Base-by-base conservation (phyloP, 768 basidiomycete genomes). In the Lactifluus pinguis region DNA sequence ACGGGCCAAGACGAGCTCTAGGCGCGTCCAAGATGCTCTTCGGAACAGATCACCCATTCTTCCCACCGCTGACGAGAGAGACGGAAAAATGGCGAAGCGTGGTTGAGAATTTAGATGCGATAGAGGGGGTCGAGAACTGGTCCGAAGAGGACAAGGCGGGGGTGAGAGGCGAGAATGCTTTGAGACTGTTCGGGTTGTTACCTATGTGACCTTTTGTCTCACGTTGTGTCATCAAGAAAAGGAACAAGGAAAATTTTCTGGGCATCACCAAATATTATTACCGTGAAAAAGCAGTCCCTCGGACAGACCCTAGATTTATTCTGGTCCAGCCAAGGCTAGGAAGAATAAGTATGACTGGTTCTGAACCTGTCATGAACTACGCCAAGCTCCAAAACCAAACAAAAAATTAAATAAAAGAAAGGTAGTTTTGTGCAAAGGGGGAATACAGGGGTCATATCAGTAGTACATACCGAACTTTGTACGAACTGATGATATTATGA, bases 21-120 rank as follows among this genome's bases (percentile, higher is more conserved):
- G 86, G 86, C 38, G 85, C 81, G 62, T 74, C 75, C 60, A 76
- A 80, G 67, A 80, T 90, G 77, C 68, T 92, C 41, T 93, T 91
- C 67, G 92, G 92, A 21, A 92, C 91, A 34, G 92, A 93, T 69
- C 88, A 93, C 70, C 92, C 90, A 0, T 93, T 93, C 78, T 94
- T 94, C 75, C 92, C 92, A 15, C 92, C 92, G 2, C 77, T 93
- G 42, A 25, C 25, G 25, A 73, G 76, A 62, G 73, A 75, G 50
- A 79, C 76, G 48, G 82, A 83, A 61, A 90, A 83, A 69, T 94
- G 92, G 92, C 80, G 75, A 72, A 91, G 89, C 68, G 92, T 92
- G 3, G 82, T 88, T 32, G 89, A 92, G 66, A 95, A 93, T 72
- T 69, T 93, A 58, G 83, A 87, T 57, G 91, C 92, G 2, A 91